Conservation (phyloP, 2,329 filamentous ascomycete species). For the Colletotrichum tofieldiae region DNA sequence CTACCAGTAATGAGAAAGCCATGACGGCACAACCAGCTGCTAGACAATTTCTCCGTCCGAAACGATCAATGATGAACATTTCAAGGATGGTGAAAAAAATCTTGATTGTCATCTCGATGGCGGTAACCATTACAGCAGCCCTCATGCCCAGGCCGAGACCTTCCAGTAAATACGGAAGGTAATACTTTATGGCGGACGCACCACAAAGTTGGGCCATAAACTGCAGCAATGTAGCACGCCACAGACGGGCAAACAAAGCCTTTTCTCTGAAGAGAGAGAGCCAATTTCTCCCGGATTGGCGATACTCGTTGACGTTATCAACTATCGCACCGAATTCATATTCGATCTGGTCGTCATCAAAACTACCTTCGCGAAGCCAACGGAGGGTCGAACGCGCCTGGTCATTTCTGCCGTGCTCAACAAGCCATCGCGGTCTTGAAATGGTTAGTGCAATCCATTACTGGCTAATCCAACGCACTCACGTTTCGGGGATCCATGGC, state of each 20-base stretch:
- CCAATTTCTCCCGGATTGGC: slow-evolving; percentile 56
- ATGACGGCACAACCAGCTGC: slow-evolving; percentile 66
- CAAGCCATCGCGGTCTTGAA: slow-evolving; percentile 70
- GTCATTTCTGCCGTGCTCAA: slow-evolving; percentile 64
- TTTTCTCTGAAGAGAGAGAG: slow-evolving; percentile 65
- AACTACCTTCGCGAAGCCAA: slow-evolving; percentile 65
- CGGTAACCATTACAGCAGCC: slow-evolving; percentile 66
- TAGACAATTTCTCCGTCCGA: slow-evolving; percentile 66
- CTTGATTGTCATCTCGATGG: slow-evolving; percentile 71
- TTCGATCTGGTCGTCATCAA: slow-evolving; percentile 54
- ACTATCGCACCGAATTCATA: slow-evolving; percentile 64
- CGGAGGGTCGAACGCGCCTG: slow-evolving; percentile 60
- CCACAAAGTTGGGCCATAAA: slow-evolving; percentile 75
- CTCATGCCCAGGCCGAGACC: slow-evolving; percentile 65
- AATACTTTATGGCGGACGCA: slow-evolving; percentile 74
- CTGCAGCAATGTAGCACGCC: slow-evolving; percentile 70
- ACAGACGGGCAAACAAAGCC: slow-evolving; percentile 66
- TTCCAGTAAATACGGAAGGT: slow-evolving; percentile 68
- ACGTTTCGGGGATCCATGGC: slow-evolving; percentile 70
- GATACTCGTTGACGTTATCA: slow-evolving; percentile 58
- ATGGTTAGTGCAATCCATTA: not conserved
- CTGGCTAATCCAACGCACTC: slow-evolving; percentile 45
- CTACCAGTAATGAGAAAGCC: slow-evolving; percentile 67
- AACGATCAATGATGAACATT: slow-evolving; percentile 70
- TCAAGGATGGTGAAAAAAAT: slow-evolving; percentile 70